Evolutionary conservation across 2,329 filamentous ascomycete species (phyloP).

Genomic region (Apiospora marii): DNA sequence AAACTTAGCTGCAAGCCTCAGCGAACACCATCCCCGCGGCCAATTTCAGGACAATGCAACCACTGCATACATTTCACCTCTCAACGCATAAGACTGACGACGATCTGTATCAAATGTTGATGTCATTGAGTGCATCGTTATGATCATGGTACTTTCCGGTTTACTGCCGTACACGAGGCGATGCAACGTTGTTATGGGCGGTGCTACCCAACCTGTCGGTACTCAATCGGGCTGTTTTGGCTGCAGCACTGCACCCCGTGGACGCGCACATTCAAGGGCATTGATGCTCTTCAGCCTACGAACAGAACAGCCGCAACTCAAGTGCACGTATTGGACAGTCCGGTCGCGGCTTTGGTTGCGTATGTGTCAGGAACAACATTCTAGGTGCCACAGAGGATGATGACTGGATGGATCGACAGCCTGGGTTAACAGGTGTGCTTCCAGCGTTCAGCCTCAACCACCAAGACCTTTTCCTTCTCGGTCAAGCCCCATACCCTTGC

Average conservation of each 20-base stretch:
- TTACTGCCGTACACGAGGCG: neutral
- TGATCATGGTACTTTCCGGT: neutral
- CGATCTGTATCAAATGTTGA: neutral
- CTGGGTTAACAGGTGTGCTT: too few species aligned
- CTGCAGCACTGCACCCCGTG: too few species aligned
- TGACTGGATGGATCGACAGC: neutral
- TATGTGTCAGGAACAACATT: neutral
- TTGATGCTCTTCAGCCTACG: too few species aligned
- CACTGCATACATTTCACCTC: neutral
- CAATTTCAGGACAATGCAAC: neutral
- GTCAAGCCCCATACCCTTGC: neutral
- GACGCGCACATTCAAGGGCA: too few species aligned
- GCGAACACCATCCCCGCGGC: neutral
- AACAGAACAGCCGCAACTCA: too few species aligned
- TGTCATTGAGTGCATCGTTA: neutral
- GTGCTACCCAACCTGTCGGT: neutral
- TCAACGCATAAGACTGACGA: neutral
- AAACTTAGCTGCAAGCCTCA: neutral
- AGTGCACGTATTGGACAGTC: neutral
- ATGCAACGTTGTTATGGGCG: neutral
- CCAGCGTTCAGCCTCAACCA: neutral
- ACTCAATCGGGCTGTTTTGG: neutral
- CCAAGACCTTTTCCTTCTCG: neutral
- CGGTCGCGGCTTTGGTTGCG: neutral
- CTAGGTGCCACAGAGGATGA: neutral